These are phyloP conservation scores for Mortierella sp. DNA, from an alignment of 371 early-diverging fungal species.

Conservation along the genomic window DNA sequence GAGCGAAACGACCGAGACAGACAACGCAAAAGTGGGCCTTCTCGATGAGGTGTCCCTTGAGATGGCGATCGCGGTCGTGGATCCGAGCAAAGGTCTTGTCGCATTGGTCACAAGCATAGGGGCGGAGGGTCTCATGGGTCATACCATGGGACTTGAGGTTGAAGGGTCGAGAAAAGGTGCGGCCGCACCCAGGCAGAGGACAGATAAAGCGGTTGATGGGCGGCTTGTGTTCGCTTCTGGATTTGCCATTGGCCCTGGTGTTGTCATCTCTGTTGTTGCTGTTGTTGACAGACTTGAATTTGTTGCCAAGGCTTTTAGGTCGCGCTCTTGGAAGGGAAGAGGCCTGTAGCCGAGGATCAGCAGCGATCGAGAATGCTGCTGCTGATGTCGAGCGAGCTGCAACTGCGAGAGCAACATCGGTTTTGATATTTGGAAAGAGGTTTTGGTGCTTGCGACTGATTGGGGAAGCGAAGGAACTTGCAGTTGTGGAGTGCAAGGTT, in stretches of 20 bases:
- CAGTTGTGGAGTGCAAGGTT: neutral
- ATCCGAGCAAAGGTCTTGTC: slow-evolving; percentile 35
- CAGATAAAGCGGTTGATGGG: slow-evolving; percentile 22
- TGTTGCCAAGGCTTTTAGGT: neutral
- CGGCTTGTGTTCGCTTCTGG: neutral
- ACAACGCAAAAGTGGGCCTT: slow-evolving; percentile 41
- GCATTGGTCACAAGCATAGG: slow-evolving; percentile 31
- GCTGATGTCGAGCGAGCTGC: neutral
- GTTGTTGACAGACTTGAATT: neutral
- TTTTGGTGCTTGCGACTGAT: neutral
- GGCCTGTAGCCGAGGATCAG: neutral
- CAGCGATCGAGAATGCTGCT: neutral
- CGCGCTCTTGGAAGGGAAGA: neutral
- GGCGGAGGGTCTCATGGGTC: slow-evolving; percentile 30
- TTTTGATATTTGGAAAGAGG: neutral
- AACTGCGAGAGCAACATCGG: neutral
- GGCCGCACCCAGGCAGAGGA: slow-evolving; percentile 25
- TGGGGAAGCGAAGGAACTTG: neutral
- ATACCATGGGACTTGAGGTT: slow-evolving; percentile 41
- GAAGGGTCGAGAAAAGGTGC: slow-evolving; percentile 38
- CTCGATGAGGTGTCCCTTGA: slow-evolving; percentile 20
- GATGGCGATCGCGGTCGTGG: slow-evolving; percentile 45
- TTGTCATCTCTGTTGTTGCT: neutral
- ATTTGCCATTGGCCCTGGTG: slow-evolving; percentile 7
- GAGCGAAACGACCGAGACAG: slow-evolving; percentile 32